Percentiles rank a stretch among this genome's conserved stretches.
These are phyloP conservation scores for Anisodus acutangulus DNA, from an alignment of 257 asterid species.

Conservation along the genomic window DNA sequence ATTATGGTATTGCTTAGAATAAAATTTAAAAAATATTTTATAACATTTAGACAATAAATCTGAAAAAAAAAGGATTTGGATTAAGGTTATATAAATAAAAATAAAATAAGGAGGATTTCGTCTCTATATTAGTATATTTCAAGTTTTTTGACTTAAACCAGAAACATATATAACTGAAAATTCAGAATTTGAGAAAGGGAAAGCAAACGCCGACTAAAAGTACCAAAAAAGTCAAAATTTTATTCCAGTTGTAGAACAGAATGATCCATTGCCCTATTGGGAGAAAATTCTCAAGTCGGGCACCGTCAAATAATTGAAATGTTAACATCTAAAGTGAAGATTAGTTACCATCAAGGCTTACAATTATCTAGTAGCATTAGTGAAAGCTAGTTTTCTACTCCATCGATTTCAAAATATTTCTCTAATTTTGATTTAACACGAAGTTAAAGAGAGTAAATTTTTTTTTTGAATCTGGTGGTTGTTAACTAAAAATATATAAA, in stretches of 20 bases:
- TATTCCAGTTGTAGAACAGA: neutral
- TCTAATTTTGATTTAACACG: no score
- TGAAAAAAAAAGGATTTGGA: neutral
- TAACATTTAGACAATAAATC: neutral
- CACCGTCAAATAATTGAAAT: conserved; percentile 5
- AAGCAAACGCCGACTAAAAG: neutral
- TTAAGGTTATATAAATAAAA: neutral
- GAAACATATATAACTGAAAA: neutral
- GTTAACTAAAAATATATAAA: no score
- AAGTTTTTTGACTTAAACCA: neutral
- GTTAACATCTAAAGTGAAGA: neutral
- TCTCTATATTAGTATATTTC: neutral
- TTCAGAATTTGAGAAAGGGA: neutral
- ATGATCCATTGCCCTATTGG: neutral
- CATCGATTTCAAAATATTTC: no score
- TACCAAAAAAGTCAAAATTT: neutral
- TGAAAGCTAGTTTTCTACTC: neutral
- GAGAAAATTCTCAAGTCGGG: neutral
- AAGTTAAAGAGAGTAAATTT: no score
- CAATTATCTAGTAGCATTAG: neutral
- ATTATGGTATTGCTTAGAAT: no score
- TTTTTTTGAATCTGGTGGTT: no score
- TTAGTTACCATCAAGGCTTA: neutral
- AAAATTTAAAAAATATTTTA: neutral
- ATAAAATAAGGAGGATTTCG: neutral